A percentile compares a stretch with the other conserved stretches of the same genome.
phyloP scores from a whole-genome alignment of 768 basidiomycete genomes.

The Russula lepida region DNA sequence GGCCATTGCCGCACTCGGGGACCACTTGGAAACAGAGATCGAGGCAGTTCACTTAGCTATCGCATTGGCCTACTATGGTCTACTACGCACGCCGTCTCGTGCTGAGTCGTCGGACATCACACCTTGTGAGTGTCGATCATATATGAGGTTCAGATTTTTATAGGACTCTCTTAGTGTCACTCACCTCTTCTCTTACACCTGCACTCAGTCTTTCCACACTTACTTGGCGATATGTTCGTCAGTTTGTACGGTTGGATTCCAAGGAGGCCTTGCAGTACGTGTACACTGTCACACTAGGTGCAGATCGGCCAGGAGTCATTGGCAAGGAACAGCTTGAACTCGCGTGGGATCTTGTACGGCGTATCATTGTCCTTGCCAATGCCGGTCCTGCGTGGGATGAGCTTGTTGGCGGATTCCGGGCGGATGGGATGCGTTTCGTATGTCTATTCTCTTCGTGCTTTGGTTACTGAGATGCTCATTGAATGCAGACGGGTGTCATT shows the following conservation, averaged over 20 bases:
- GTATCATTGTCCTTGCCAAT: constrained; percentile 73
- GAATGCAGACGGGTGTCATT: constrained; percentile 67
- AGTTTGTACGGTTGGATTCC: constrained; percentile 88
- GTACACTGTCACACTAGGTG: constrained; percentile 71
- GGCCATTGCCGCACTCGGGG: constrained; percentile 89
- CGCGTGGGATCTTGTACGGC: constrained; percentile 71
- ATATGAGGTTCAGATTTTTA: not conserved
- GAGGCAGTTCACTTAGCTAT: constrained; percentile 94
- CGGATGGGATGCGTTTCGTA: constrained; percentile 86
- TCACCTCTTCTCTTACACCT: constrained; percentile 59
- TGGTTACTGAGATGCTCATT: not conserved
- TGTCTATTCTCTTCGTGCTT: constrained; percentile 27
- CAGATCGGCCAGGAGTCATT: constrained; percentile 59
- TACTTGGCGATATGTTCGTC: constrained; percentile 87
- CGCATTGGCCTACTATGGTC: constrained; percentile 86
- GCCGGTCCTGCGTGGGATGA: constrained; percentile 82
- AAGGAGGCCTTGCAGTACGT: constrained; percentile 93
- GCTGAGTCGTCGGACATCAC: constrained; percentile 80
- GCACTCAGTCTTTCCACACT: constrained; percentile 76
- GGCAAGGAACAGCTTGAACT: constrained; percentile 81
- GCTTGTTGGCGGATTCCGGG: constrained; percentile 85
- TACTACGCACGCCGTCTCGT: constrained; percentile 74
- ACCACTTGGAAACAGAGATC: constrained; percentile 76
- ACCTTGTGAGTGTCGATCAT: constrained; percentile 43
- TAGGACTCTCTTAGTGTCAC: constrained; percentile 42